Evolutionary conservation across 1,284 basidiomycete genomes (phyloP).

Genomic region (Tylopilus sp.): DNA sequence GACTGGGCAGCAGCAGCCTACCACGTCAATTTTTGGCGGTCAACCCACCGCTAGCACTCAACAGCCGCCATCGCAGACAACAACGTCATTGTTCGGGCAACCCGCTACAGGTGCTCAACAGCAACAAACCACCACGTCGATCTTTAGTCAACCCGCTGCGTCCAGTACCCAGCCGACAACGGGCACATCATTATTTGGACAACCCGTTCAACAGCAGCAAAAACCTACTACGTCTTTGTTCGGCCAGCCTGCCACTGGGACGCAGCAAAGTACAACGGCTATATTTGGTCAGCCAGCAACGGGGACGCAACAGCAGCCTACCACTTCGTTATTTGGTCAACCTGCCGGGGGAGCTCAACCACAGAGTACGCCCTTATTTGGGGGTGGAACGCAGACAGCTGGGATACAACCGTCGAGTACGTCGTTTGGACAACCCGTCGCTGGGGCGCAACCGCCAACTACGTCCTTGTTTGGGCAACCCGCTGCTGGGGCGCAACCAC

Average conservation of each 20-base stretch:
- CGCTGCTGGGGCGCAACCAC: too few species aligned
- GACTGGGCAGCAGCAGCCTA: slow-evolving; percentile 21
- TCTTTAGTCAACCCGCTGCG: slow-evolving; percentile 48
- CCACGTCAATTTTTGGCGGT: slow-evolving; percentile 35
- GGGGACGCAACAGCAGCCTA: slow-evolving; percentile 30
- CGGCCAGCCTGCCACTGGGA: slow-evolving; percentile 33
- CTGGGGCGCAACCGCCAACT: too few species aligned
- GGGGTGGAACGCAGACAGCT: too few species aligned
- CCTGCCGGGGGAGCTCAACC: too few species aligned
- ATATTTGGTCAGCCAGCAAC: slow-evolving; percentile 49
- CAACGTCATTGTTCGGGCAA: slow-evolving; percentile 49
- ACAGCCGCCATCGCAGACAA: slow-evolving; percentile 28
- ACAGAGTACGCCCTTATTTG: too few species aligned
- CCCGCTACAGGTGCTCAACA: slow-evolving; percentile 35
- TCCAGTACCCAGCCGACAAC: slow-evolving; percentile 32
- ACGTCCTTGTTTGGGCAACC: too few species aligned
- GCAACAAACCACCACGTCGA: slow-evolving; percentile 37
- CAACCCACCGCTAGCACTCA: slow-evolving; percentile 27
- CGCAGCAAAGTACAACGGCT: slow-evolving; percentile 36
- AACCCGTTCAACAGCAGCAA: slow-evolving; percentile 42
- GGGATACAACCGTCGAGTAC: too few species aligned
- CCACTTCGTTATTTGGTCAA: slow-evolving; percentile 40
- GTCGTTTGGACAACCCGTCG: too few species aligned
- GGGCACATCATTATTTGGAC: slow-evolving; percentile 38
- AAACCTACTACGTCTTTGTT: slow-evolving; percentile 33